A percentile compares a stretch with the other conserved stretches of the same genome.
phyloP scores from a whole-genome alignment of 1,139 yeast species.

The Candida tetrigidarum region DNA sequence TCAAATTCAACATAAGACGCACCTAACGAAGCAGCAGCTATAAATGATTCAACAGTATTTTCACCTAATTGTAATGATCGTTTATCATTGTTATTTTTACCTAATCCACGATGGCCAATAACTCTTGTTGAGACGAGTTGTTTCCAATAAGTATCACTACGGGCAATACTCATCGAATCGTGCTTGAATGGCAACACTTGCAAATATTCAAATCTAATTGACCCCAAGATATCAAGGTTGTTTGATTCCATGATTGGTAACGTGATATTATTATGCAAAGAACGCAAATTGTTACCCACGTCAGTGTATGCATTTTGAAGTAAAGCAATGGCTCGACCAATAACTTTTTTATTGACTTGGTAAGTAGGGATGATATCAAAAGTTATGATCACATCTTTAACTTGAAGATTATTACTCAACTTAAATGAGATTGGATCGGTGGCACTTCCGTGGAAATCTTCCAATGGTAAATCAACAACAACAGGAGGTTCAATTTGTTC shows the following conservation, averaged over 20 bases:
- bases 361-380: slow-evolving; percentile 97
- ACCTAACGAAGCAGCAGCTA: slow-evolving; percentile 96
- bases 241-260: slow-evolving; percentile 79
- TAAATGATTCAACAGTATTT: slow-evolving; percentile 92
- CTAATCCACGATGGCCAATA: slow-evolving; percentile 96
- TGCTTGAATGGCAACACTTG: slow-evolving; percentile 77
- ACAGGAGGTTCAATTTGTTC: slow-evolving; percentile 63
- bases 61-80: slow-evolving; percentile 93
- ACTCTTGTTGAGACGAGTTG: slow-evolving; percentile 87
- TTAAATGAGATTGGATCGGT: slow-evolving; percentile 85
- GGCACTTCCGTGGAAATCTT: slow-evolving; percentile 75
- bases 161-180: slow-evolving; percentile 65
- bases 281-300: slow-evolving; percentile 72
- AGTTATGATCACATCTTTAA: slow-evolving; percentile 62
- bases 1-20: slow-evolving; percentile 95
- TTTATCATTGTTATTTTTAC: slow-evolving; percentile 74
- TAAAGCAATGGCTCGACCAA: slow-evolving; percentile 88
- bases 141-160: slow-evolving; percentile 91
- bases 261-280: slow-evolving; percentile 68
- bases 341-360: slow-evolving; percentile 52
- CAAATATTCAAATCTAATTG: slow-evolving; percentile 74
- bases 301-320: slow-evolving; percentile 65
- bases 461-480: slow-evolving; percentile 80
- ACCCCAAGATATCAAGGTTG: slow-evolving; percentile 77
- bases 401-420: slow-evolving; percentile 50